Evolutionary conservation across 225 moss, liverwort and hornwort genomes (phyloP), one percentile per base, ranked within the genome.

Genomic region (Physcomitrium patens): DNA sequence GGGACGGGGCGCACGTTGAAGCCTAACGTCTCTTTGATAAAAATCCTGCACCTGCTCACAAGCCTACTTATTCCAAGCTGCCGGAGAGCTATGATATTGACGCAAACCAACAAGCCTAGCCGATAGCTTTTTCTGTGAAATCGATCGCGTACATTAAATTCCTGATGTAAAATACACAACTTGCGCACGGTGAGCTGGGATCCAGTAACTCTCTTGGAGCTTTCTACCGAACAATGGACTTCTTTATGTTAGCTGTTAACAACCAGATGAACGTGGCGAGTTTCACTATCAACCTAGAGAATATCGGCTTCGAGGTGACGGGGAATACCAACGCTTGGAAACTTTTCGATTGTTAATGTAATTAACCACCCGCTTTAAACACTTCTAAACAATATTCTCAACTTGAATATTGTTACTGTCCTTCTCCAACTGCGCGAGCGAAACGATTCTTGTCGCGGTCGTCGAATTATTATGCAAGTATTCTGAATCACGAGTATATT

Each of bases 151-250:
- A 23, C 66, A 70, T 55, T 77, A 17, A 80, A 65, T 77, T 60
- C 28, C 69, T 55, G 70, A 74, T 37, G 71, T 64, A 58, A 45
- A 72, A 68, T 72, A 79, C 53, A 41, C 48, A 53, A 2, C 74
- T 58, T 69, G 78, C 70, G 74, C 76, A 63, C 52, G 68, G 72
- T 26, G 83, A 68, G 83, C 79, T 83, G 79, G 76, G 63, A 76
- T 69, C 79, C 59, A 43, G 76, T 60, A 52, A 4, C 70, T 68
- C 45, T 43, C 69, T 17, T 45, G 14, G 46, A 69, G 59, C 73
- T 84, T 84, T 84, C 84, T 73, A 80, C 84, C 83, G 60, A 77
- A 84, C 84, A 53, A 70, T 54, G 22, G 12, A 42, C 42, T 60
- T 68, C 27, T 77, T 77, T 60, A 65, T 31, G 60, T 28, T 24